Evolutionary conservation across 2,329 filamentous ascomycete genomes (phyloP), one percentile per base, ranked within the genome.

Genomic region (Aspergillus quadricinctus): DNA sequence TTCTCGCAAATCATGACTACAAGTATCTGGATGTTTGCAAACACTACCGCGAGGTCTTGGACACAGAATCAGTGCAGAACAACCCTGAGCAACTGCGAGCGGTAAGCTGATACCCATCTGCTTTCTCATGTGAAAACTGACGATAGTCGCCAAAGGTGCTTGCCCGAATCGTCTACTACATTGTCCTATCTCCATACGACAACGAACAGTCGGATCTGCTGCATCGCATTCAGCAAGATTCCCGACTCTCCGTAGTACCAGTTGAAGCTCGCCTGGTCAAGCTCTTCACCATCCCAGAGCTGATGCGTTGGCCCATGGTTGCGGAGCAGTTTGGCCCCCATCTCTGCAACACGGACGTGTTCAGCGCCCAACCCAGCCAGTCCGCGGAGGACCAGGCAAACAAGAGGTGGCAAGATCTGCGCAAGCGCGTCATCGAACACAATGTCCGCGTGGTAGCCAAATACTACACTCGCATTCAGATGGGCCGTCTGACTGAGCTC

Each of bases 21-120:
- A 97, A 96, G 77, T 99, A 99, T 70, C 85, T 99, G 35, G 93
- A 97, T 61, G 93, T 88, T 35, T 99, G 94, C 86, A 99, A 99
- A 78, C 87, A 99, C 78, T 99, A 97, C 80, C 84, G 94, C 72
- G 92, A 97, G 73, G 93, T 99, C 4, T 78, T 99, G 59, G 93
- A 99, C 72, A 99, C 95, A 0, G 92, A 96, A 74, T 90, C 92
- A 3, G 92, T 99, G 4, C 91, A 97, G 76, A 86, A 95, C 65
- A 92, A 97, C 72, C 84, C 91, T 7, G 81, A 87, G 60, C 92
- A 96, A 77, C 85, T 97, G 60, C 88, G 87, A 66, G 89, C 91
- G 5, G 91, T 95, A 85, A 70, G 88, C 75, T 48, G 31, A 37
- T 17, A 46, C n/a, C n/a, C 25, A 8, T n/a, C 29, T 37, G 45